Conservation (phyloP, 2,329 filamentous ascomycete genomes). For the Trichophyton mentagrophytes region DNA sequence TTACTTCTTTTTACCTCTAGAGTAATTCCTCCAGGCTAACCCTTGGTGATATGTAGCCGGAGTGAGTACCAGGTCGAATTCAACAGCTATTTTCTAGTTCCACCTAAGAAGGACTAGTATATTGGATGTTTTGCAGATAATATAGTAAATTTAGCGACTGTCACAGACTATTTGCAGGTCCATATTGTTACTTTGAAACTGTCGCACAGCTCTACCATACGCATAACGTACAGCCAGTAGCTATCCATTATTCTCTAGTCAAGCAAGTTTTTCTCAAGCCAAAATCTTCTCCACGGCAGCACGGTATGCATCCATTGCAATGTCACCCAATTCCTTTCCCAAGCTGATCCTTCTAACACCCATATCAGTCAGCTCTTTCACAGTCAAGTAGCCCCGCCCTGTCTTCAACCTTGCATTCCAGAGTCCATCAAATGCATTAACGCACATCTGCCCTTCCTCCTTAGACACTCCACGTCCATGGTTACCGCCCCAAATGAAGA, state of each 20-base stretch:
- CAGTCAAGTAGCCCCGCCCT: conserved; percentile 7
- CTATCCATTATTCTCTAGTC: neutral
- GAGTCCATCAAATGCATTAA: conserved; percentile 34
- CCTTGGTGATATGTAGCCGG: conserved; percentile 10
- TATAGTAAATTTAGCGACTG: no score
- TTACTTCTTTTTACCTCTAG: neutral
- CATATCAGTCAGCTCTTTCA: conserved; percentile 8
- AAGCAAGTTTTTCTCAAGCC: neutral
- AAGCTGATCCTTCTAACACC: conserved; percentile 9
- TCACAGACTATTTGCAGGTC: no score
- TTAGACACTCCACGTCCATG: conserved; percentile 28
- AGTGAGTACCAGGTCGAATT: conserved; percentile 21
- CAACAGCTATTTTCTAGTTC: conserved; percentile 20
- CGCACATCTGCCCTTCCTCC: conserved; percentile 34
- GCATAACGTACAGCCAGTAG: neutral
- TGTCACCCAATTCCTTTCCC: conserved; percentile 10
- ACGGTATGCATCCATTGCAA: conserved; percentile 11
- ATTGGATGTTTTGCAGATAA: no score
- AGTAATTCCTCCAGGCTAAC: conserved; percentile 3
- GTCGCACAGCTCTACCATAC: neutral
- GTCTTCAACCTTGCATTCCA: conserved; percentile 18
- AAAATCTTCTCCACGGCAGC: conserved; percentile 1
- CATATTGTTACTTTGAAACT: neutral
- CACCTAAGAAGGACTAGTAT: neutral
- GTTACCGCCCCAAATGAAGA: conserved; percentile 44